Evolutionary conservation across 441 rosid genomes (phyloP), one percentile per base, ranked within the genome.

Genomic region (Mallotus japonicus): DNA sequence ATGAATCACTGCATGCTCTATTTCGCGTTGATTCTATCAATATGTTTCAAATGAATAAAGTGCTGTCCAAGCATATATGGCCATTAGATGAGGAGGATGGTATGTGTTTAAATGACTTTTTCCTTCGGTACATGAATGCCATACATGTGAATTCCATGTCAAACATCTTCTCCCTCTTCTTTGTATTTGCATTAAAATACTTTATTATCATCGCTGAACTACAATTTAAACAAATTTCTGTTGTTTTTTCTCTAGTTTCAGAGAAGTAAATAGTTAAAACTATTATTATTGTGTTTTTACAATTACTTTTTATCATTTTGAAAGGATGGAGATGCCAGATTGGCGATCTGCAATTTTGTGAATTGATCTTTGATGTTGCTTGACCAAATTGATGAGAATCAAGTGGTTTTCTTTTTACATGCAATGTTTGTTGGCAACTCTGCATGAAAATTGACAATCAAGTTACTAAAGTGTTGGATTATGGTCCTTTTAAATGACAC

Each of bases 1-100:
- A 89, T 70, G 88, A 85, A 62, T 54, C 80, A 62, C 73, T 88
- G 74, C 83, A 60, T 11, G 76, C 82, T 58, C 80, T 86, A 67
- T 89, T 89, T 53, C 56, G 65, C n/a, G 89, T 86, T 19, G 80
- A 83, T 50, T 78, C 86, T 59, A 86, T 89, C 69, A 73, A 88
- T 78, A 89, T 88, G 92, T 89, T 88, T 82, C 84, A 86, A 82
- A 88, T 89, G 94, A 85, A 85, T 56, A 88, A 86, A 77, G 88
- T 79, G 37, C 74, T 89, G 65, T 71, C 86, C 72, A 85, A 80
- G 84, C 93, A 87, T 80, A 87, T 89, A 75, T 80, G 87, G 91
- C 88, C 91, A 0, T 76, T 87, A 58, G 74, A 73, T 20, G 78
- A 75, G 40, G 77, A 78, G 22, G 80, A 77, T 44, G 89, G 88